Base-by-base conservation (phyloP, 1,284 basidiomycete genomes). In the Schizophyllum commune region DNA sequence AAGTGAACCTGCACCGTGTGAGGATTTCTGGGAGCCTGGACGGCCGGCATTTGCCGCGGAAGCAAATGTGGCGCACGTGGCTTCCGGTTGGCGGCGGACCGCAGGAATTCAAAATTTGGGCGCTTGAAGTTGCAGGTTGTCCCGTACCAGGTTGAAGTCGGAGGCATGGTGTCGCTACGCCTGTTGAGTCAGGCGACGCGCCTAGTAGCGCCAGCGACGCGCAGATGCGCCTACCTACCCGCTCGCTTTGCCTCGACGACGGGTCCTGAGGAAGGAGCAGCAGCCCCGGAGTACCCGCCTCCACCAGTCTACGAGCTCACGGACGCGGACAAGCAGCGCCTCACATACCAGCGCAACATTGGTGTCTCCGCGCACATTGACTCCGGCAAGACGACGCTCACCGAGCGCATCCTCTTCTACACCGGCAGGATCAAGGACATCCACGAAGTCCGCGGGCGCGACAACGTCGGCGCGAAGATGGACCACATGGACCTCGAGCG, bases 401-500 rank as follows among this genome's bases (percentile, higher is more conserved):
- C 97, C n/a, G 97, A 99, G 74, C 91, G 97, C 47, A 88, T 98
- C 62, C 78, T 99, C 58, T 99, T 89, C 76, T 99, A 99, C 75
- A 98, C 97, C 32, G 97, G 97, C 32, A 86, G 95, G 55, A 97
- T 98, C 72, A 82, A 89, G 60, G 94, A 95, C 61, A 98, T 99
- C 69, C 97, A 99, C 73, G 97, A 99, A 83, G 96, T 92, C 65
- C 83, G 97, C 67, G 97, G 97, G 52, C 84, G 91, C 60, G 96
- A 99, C 74, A 88, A 89, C 58, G 95, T 99, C 22, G 97, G 96
- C 58, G 97, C 96, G 22, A 99, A 99, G 81, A 99, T 99, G 97
- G 96, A 99, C 76, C 93, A 90, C 70, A 99, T 99, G 96, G 97
- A 99, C 68, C 82, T 99, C 7, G 97, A 99, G 74, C 83, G 96